Conservation (phyloP, 768 basidiomycete species). For the Paxillus rubicundulus region DNA sequence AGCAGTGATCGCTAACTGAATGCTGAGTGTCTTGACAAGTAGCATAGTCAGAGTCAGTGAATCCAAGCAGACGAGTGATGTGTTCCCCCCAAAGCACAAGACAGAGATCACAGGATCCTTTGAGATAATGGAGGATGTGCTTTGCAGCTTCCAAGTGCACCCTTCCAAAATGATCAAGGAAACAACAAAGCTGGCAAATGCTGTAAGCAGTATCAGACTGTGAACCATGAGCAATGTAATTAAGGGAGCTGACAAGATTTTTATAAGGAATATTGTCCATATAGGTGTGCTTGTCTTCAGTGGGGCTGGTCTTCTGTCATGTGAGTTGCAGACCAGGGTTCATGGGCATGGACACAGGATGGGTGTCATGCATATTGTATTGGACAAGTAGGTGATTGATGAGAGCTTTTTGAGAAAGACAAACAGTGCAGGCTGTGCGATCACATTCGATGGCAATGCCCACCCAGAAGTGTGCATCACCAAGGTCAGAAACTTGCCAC, state of each 20-base stretch:
- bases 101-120: background rate
- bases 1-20: conserved; percentile 22
- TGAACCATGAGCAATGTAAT: conserved; percentile 14
- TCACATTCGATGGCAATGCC: conserved; percentile 28
- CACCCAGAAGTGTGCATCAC: conserved; percentile 29
- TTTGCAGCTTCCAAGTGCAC: conserved; percentile 11
- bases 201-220: conserved; percentile 8
- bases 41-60: conserved; percentile 29
- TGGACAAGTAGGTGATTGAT: conserved; percentile 9
- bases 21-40: conserved; percentile 21
- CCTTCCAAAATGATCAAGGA: conserved; percentile 6
- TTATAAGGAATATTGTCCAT: conserved; percentile 13
- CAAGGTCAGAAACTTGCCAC: conserved; percentile 37
- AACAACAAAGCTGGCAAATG: conserved; percentile 5
- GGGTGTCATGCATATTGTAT: conserved; percentile 13
- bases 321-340: conserved; percentile 15
- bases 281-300: background rate
- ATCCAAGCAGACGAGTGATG: conserved; percentile 10
- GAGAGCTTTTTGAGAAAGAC: background rate
- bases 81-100: conserved; percentile 8
- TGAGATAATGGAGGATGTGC: no score
- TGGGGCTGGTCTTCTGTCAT: background rate
- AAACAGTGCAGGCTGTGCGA: conserved; percentile 8
- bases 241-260: conserved; percentile 22
- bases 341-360: conserved; percentile 15